These are phyloP conservation scores for Berkeleyomyces basicola DNA, from an alignment of 2,329 filamentous ascomycete genomes.

Conservation along the genomic window DNA sequence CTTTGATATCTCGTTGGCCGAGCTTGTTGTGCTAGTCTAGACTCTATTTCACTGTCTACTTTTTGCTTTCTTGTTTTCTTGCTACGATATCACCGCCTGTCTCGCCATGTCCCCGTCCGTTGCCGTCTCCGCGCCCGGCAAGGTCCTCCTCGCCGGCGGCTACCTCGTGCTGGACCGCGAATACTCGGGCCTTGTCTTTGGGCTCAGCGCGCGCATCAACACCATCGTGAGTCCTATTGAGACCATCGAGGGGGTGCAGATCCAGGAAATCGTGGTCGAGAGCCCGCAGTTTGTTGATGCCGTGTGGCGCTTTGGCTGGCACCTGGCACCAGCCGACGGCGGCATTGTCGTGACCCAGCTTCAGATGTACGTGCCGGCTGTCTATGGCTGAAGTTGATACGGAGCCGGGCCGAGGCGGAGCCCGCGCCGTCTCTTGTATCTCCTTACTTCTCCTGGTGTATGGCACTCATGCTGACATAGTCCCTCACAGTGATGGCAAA, in stretches of 20 bases:
- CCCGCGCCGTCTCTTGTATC: too few relatives aligned
- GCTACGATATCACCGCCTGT: background rate
- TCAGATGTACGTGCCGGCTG: conserved; percentile 37
- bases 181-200: conserved; percentile 62
- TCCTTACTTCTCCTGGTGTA: background rate
- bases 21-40: background rate
- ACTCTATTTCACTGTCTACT: background rate
- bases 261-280: conserved; percentile 63
- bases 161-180: conserved; percentile 84
- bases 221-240: conserved; percentile 40
- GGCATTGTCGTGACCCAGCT: conserved; percentile 70
- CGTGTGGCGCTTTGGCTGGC: conserved; percentile 74
- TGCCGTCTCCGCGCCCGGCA: conserved; percentile 81
- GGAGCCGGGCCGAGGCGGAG: background rate
- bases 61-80: background rate
- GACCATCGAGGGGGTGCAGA: conserved; percentile 45
- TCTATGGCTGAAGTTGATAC: background rate
- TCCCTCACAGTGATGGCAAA: conserved; percentile 24
- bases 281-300: conserved; percentile 85
- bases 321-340: conserved; percentile 50
- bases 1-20: background rate
- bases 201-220: conserved; percentile 51
- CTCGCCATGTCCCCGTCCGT: background rate
- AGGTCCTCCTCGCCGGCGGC: conserved; percentile 85
- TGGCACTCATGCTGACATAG: background rate